phyloP scores from a whole-genome alignment of 352 stramenopile species.

The Thalassiosira allenii region DNA sequence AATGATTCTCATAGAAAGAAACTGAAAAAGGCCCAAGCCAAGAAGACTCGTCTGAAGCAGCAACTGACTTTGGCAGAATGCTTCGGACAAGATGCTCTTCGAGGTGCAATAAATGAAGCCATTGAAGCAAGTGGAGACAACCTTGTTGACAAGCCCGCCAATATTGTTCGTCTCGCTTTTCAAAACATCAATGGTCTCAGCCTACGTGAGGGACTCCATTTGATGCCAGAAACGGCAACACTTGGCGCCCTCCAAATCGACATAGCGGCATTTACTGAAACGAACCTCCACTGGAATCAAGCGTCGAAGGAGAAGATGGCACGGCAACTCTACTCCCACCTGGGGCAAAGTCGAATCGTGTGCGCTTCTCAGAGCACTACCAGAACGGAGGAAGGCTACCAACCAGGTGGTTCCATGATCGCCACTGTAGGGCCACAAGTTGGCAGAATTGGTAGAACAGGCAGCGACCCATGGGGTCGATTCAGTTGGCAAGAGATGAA shows the following conservation, averaged over 20 bases:
- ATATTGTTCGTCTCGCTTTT: neutral
- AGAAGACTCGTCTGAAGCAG: too few relatives aligned
- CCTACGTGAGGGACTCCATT: neutral
- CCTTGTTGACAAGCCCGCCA: constrained; percentile 1
- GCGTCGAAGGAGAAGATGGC: too few relatives aligned
- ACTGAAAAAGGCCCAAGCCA: too few relatives aligned
- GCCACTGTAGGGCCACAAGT: neutral
- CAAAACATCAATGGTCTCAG: constrained; percentile 30
- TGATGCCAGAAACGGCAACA: constrained; percentile 13
- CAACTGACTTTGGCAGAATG: constrained; percentile 5
- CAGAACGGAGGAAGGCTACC: constrained; percentile 12
- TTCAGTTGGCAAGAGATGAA: constrained; percentile 4
- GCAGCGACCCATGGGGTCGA: constrained; percentile 9
- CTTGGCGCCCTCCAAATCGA: constrained; percentile 12
- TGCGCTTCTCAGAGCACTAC: too few relatives aligned
- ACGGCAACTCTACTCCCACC: too few relatives aligned
- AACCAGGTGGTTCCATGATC: constrained; percentile 18
- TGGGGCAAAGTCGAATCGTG: too few relatives aligned
- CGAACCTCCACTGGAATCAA: neutral
- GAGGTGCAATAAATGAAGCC: neutral
- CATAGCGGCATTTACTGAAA: constrained; percentile 12
- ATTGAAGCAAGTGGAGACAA: constrained; percentile 18
- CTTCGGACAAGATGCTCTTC: neutral
- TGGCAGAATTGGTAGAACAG: neutral
- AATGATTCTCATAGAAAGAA: too few relatives aligned